Percentiles rank a stretch among this genome's conserved stretches.
Evolutionary conservation across 371 early-diverging fungal genomes (phyloP).

Genomic region (Globomyces sp.): DNA sequence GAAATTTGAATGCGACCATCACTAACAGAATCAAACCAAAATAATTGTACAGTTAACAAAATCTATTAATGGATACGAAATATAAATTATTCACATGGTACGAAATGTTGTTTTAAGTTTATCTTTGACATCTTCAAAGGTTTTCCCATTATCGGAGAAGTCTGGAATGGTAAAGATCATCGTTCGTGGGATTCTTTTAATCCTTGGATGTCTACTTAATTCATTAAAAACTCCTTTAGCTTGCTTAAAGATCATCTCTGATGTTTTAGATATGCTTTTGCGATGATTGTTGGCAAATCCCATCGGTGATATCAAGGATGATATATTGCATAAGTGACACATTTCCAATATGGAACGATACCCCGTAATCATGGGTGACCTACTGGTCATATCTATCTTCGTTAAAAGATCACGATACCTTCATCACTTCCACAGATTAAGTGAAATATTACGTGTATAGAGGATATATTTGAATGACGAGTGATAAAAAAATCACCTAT

Average conservation of each 20-base stretch:
- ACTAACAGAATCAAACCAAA: too few relatives aligned
- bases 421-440: background rate
- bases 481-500: conserved; percentile 12
- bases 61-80: too few relatives aligned
- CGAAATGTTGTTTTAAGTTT: conserved; percentile 4
- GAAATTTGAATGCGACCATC: background rate
- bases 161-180: conserved; percentile 1
- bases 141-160: background rate
- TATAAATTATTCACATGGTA: background rate
- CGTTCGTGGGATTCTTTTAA: background rate
- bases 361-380: background rate
- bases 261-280: background rate
- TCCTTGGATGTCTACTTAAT: background rate
- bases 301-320: background rate
- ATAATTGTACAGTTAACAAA: too few relatives aligned
- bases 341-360: conserved; percentile 8
- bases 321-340: conserved; percentile 2
- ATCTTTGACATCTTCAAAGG: conserved; percentile 2
- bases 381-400: background rate
- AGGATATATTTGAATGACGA: conserved; percentile 2
- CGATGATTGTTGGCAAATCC: background rate
- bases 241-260: conserved; percentile 1
- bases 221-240: conserved; percentile 5
- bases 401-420: background rate
- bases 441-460: conserved; percentile 2